Percentiles rank a stretch among this genome's conserved stretches.
phyloP scores from a whole-genome alignment of 495 filamentous ascomycete species.

The Penicillium psychrofluorescens region DNA sequence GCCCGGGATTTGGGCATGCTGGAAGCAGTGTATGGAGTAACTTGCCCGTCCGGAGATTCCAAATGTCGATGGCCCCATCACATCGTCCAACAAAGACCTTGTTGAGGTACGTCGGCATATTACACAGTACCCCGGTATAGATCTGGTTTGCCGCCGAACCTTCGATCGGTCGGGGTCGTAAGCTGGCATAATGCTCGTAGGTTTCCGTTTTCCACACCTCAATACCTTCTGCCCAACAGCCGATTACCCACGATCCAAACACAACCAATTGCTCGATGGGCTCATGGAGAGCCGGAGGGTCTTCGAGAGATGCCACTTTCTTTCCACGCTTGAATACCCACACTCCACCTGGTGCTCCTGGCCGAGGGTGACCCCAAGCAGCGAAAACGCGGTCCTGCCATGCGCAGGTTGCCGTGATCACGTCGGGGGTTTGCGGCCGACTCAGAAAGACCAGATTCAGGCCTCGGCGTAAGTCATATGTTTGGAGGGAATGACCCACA shows the following conservation, averaged over 20 bases:
- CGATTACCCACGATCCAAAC: conserved; percentile 90
- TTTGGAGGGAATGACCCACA: conserved; percentile 81
- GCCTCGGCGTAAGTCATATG: conserved; percentile 84
- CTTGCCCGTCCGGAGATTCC: conserved; percentile 90
- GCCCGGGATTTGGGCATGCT: conserved; percentile 53
- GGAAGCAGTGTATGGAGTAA: conserved; percentile 79
- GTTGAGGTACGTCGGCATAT: conserved; percentile 90
- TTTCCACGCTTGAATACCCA: conserved; percentile 96
- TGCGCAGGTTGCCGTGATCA: conserved; percentile 77
- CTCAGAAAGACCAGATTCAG: conserved; percentile 89
- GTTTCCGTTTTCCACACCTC: conserved; percentile 85
- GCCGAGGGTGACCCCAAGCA: conserved; percentile 64
- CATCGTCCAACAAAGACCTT: conserved; percentile 83
- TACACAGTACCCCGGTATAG: conserved; percentile 66
- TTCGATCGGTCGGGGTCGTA: conserved; percentile 42
- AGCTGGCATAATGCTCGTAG: conserved; percentile 82
- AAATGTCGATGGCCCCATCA: conserved; percentile 91
- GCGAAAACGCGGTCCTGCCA: conserved; percentile 85
- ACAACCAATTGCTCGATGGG: conserved; percentile 71
- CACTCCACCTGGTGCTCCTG: conserved; percentile 53
- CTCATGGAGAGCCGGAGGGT: conserved; percentile 51
- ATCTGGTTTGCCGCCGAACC: conserved; percentile 42
- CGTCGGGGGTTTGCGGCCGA: conserved; percentile 75
- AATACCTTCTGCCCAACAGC: conserved; percentile 63
- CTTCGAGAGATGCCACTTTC: conserved; percentile 65